phyloP scores from a whole-genome alignment of 768 basidiomycete species.

The Boletus sp. region DNA sequence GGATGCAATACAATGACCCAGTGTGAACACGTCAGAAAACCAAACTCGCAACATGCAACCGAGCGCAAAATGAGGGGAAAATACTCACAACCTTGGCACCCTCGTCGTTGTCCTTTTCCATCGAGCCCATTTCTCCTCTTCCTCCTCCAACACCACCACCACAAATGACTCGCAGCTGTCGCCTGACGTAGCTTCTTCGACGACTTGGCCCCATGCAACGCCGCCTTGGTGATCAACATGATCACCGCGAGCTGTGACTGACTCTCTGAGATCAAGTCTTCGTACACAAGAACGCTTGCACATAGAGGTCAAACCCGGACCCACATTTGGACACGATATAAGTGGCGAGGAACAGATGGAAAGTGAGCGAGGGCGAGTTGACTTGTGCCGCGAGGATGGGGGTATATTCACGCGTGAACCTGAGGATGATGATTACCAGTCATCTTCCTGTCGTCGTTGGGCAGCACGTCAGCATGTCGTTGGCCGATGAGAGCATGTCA shows the following conservation, averaged over 20 bases:
- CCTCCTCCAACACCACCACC: conserved; percentile 68
- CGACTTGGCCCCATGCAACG: conserved; percentile 91
- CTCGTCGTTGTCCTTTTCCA: conserved; percentile 41
- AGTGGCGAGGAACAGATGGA: conserved; percentile 92
- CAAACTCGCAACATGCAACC: too few relatives aligned
- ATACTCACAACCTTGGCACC: conserved; percentile 24
- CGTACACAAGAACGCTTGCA: conserved; percentile 97
- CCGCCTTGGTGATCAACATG: conserved; percentile 95
- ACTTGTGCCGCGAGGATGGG: conserved; percentile 92
- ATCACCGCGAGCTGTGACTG: conserved; percentile 95
- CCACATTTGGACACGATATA: conserved; percentile 94
- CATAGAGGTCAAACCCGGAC: conserved; percentile 93
- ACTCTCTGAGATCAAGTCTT: conserved; percentile 95
- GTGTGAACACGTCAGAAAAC: too few relatives aligned
- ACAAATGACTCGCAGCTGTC: conserved; percentile 94
- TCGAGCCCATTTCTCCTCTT: conserved; percentile 32
- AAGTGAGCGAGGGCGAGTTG: conserved; percentile 87
- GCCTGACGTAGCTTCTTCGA: conserved; percentile 99
- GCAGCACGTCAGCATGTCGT: too few relatives aligned
- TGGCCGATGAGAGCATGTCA: background rate
- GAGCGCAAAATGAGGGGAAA: too few relatives aligned
- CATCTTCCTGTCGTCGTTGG: conserved; percentile 61
- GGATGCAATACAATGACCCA: too few relatives aligned
- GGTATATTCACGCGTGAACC: conserved; percentile 91
- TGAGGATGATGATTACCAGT: conserved; percentile 91